Evolutionary conservation across 2,329 filamentous ascomycete genomes (phyloP).

Genomic region (Alternaria solani): DNA sequence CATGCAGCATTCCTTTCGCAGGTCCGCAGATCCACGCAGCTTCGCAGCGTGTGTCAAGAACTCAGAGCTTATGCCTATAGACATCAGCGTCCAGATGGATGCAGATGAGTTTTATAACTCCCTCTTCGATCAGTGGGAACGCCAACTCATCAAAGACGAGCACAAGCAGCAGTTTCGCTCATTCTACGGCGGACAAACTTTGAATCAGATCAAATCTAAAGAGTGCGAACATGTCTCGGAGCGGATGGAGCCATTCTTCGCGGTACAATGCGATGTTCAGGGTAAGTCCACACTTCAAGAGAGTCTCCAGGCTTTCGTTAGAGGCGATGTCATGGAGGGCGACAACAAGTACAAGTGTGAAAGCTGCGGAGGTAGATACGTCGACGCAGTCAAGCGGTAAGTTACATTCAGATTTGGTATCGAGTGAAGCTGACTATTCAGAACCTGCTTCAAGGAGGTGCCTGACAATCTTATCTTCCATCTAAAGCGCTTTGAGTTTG

Average conservation of each 20-base stretch:
- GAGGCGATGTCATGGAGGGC: slow-evolving; percentile 95
- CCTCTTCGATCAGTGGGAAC: slow-evolving; percentile 89
- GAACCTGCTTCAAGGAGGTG: slow-evolving; percentile 88
- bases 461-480: slow-evolving; percentile 96
- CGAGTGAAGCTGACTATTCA: slow-evolving; percentile 44
- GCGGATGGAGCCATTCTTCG: slow-evolving; percentile 86
- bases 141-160: slow-evolving; percentile 73
- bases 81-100: slow-evolving; percentile 93
- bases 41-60: slow-evolving; percentile 81
- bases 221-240: slow-evolving; percentile 95
- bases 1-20: slow-evolving; percentile 83
- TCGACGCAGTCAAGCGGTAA: slow-evolving; percentile 89
- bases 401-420: slow-evolving; percentile 10
- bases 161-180: slow-evolving; percentile 77
- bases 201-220: slow-evolving; percentile 94
- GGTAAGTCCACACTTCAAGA: slow-evolving; percentile 85
- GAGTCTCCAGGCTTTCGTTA: slow-evolving; percentile 92
- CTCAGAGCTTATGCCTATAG: slow-evolving; percentile 82
- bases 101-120: slow-evolving; percentile 98
- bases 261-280: slow-evolving; percentile 95
- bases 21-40: slow-evolving; percentile 74
- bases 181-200: slow-evolving; percentile 89
- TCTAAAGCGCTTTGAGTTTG: slow-evolving; percentile 86
- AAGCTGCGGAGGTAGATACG: slow-evolving; percentile 79
- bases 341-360: slow-evolving; percentile 99